phyloP scores from a whole-genome alignment of 2,329 filamentous ascomycete genomes.

The Lasiodiplodia sp. region DNA sequence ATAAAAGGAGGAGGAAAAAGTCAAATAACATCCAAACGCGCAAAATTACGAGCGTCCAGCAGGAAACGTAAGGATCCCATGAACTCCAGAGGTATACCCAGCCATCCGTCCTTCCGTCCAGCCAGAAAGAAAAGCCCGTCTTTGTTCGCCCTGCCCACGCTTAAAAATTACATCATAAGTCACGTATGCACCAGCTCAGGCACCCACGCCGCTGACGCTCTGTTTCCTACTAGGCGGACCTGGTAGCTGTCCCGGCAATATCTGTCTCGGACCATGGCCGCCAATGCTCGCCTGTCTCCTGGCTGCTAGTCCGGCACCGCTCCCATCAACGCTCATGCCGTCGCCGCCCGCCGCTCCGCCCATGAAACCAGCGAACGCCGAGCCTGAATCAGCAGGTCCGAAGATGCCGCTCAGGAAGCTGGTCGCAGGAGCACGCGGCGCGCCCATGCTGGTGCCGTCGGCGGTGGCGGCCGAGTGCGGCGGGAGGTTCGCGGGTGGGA shows the following conservation, averaged over 20 bases:
- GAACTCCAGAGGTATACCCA: conserved; percentile 1
- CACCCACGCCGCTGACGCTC: conserved; percentile 18
- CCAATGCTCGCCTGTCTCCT: conserved; percentile 42
- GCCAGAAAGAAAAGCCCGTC: not conserved
- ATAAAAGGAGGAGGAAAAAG: not conserved
- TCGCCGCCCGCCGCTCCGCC: conserved; percentile 43
- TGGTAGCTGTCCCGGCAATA: conserved; percentile 48
- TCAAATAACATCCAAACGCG: not conserved
- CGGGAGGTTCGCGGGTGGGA: conserved; percentile 4
- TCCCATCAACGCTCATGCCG: conserved; percentile 41
- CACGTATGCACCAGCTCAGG: not conserved
- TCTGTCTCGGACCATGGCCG: conserved; percentile 44
- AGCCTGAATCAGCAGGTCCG: conserved; percentile 34
- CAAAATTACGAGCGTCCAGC: not conserved
- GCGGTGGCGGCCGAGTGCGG: conserved; percentile 2
- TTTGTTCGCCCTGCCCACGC: not conserved
- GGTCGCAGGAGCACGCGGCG: conserved; percentile 30
- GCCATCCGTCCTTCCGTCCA: not conserved
- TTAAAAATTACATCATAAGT: not conserved
- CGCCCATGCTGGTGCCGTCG: conserved; percentile 27
- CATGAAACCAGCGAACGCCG: conserved; percentile 36
- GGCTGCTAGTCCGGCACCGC: conserved; percentile 40
- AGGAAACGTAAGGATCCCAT: not conserved
- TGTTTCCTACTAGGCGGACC: conserved; percentile 34
- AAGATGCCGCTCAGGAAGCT: conserved; percentile 27